These are phyloP conservation scores for Murraya koenigii DNA, from an alignment of 345 rosid species.

Conservation along the genomic window DNA sequence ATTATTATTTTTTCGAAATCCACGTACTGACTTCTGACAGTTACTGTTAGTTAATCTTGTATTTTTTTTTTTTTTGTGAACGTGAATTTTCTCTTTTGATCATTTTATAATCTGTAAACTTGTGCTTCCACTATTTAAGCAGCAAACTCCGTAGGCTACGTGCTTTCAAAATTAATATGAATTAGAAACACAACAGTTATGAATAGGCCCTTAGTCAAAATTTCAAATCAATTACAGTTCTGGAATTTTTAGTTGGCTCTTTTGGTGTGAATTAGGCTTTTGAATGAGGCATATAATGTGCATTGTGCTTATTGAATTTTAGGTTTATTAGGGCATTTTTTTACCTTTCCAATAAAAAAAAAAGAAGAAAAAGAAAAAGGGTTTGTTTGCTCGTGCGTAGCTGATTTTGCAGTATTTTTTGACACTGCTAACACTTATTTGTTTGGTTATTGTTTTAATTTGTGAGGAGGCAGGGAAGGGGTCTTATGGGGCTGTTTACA, in stretches of 20 bases:
- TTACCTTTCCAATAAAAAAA: too few relatives aligned
- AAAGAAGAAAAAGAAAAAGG: too few relatives aligned
- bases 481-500: slow-evolving; percentile 95
- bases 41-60: background rate
- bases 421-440: background rate
- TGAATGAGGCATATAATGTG: background rate
- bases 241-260: background rate
- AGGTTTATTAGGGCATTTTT: background rate
- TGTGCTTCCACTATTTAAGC: background rate
- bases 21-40: background rate
- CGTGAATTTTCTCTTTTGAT: background rate
- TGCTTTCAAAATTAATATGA: background rate
- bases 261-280: background rate
- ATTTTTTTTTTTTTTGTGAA: background rate
- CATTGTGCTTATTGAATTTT: background rate
- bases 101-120: background rate
- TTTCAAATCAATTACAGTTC: background rate
- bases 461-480: slow-evolving; percentile 79
- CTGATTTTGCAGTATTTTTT: slow-evolving; percentile 8
- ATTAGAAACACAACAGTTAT: too few relatives aligned
- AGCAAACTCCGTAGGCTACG: background rate
- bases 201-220: background rate
- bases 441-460: background rate
- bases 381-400: background rate
- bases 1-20: too few relatives aligned